These are phyloP conservation scores for Pseudohalonectria lignicola DNA, from an alignment of 2,329 filamentous ascomycete species.

Conservation along the genomic window DNA sequence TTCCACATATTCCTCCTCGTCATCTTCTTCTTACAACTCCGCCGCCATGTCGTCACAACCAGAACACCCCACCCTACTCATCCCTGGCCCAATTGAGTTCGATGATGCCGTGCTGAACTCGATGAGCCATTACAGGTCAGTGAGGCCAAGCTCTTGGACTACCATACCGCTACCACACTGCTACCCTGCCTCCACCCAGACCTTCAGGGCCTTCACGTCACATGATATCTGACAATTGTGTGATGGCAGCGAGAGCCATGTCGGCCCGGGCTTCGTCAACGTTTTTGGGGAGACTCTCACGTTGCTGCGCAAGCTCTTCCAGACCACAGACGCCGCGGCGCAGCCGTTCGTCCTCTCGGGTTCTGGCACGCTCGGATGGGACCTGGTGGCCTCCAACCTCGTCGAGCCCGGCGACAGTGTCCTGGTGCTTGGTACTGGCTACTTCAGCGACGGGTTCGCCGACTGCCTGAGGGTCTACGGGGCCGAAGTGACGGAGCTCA, in stretches of 20 bases:
- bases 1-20: background rate
- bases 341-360: slow-evolving; percentile 93
- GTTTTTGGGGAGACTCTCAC: slow-evolving; percentile 83
- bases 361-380: slow-evolving; percentile 94
- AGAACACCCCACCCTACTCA: slow-evolving; percentile 66
- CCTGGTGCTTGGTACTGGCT: slow-evolving; percentile 88
- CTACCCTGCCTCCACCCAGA: too few species aligned
- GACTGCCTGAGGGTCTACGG: slow-evolving; percentile 89
- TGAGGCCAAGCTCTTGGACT: background rate
- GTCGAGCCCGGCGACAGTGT: slow-evolving; percentile 83
- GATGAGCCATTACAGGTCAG: slow-evolving; percentile 80
- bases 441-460: slow-evolving; percentile 92
- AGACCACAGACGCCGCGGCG: slow-evolving; percentile 68
- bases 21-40: slow-evolving; percentile 5
- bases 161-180: too few species aligned
- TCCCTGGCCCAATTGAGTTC: slow-evolving; percentile 95
- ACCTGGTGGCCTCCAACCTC: slow-evolving; percentile 88
- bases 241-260: slow-evolving; percentile 72
- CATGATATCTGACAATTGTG: background rate
- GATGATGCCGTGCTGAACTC: slow-evolving; percentile 92
- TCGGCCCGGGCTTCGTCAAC: slow-evolving; percentile 78
- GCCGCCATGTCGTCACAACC: slow-evolving; percentile 50
- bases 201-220: too few species aligned
- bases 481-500: slow-evolving; percentile 79
- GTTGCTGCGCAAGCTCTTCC: slow-evolving; percentile 87